These are phyloP conservation scores for Tolypocladium tropicale DNA, from an alignment of 2,329 filamentous ascomycete genomes.

Conservation along the genomic window DNA sequence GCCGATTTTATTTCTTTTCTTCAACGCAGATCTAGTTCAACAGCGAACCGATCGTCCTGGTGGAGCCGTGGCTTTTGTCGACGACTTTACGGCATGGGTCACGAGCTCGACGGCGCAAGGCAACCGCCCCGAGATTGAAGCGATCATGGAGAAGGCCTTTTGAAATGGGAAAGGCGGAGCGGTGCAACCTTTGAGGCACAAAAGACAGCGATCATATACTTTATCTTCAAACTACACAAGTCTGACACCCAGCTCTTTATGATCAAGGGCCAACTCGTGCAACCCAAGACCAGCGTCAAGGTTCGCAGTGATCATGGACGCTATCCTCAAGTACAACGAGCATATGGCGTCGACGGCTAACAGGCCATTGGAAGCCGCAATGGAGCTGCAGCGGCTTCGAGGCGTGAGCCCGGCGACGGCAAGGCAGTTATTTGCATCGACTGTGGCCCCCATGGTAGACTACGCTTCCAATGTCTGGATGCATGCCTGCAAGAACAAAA, in stretches of 20 bases:
- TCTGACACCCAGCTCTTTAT: not conserved
- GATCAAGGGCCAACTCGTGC: not conserved
- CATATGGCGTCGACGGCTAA: not conserved
- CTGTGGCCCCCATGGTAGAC: not conserved
- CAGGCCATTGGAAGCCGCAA: not conserved
- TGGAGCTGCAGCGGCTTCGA: not conserved
- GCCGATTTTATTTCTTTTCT: slow-evolving; percentile 23
- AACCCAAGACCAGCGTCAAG: not conserved
- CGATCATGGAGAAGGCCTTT: slow-evolving; percentile 10
- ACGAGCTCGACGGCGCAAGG: slow-evolving; percentile 3
- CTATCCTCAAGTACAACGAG: not conserved
- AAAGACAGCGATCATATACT: slow-evolving; percentile 13
- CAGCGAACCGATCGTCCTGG: not conserved
- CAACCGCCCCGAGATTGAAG: slow-evolving; percentile 10
- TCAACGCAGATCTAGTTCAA: slow-evolving; percentile 5
- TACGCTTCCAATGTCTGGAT: slow-evolving; percentile 4
- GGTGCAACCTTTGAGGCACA: slow-evolving; percentile 14
- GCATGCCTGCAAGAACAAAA: not conserved
- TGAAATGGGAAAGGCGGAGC: slow-evolving; percentile 12
- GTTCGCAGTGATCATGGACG: not conserved
- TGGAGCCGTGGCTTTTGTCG: slow-evolving; percentile 7
- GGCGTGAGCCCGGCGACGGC: slow-evolving; percentile 9
- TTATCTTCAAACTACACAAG: not conserved
- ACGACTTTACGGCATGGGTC: slow-evolving; percentile 14
- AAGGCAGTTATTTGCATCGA: slow-evolving; percentile 10